Percentiles rank a stretch among this genome's conserved stretches.
These are phyloP conservation scores for Oryza australiensis DNA, from an alignment of 176 grass and related monocot species.

Conservation along the genomic window DNA sequence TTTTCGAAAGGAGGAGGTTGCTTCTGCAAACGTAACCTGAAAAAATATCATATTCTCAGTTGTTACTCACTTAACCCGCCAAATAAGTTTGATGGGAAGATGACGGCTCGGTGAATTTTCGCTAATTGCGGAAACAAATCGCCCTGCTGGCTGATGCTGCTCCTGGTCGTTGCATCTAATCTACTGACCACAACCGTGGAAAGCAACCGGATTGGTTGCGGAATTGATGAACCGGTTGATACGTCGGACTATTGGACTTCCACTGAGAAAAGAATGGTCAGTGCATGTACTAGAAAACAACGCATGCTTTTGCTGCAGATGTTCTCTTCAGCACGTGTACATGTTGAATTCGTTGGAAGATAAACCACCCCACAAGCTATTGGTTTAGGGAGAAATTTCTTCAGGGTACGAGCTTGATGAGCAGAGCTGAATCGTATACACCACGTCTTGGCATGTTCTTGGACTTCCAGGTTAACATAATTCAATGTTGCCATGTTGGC, in stretches of 20 bases:
- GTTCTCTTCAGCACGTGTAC: not conserved
- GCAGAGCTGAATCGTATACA: not conserved
- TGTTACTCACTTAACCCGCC: not conserved
- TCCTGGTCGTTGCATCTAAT: not conserved
- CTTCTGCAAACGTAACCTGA: not conserved
- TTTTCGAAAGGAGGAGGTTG: not conserved
- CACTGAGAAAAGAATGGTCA: not conserved
- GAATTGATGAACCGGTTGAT: not conserved
- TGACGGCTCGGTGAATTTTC: not conserved
- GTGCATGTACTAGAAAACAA: not conserved
- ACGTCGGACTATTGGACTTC: not conserved
- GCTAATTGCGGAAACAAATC: not conserved
- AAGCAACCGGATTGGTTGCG: not conserved
- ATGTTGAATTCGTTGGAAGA: conserved; percentile 13
- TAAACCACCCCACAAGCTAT: conserved; percentile 37
- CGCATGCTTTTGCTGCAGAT: not conserved
- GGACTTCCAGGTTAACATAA: not conserved
- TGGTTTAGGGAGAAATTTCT: not conserved
- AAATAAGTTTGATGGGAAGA: not conserved
- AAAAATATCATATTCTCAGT: not conserved
- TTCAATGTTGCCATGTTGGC: not conserved
- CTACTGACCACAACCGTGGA: not conserved
- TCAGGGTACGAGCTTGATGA: not conserved
- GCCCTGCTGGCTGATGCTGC: not conserved
- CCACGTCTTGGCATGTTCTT: not conserved